Evolutionary conservation across 2,329 filamentous ascomycete genomes (phyloP).

Genomic region (Fusarium tricinctum): DNA sequence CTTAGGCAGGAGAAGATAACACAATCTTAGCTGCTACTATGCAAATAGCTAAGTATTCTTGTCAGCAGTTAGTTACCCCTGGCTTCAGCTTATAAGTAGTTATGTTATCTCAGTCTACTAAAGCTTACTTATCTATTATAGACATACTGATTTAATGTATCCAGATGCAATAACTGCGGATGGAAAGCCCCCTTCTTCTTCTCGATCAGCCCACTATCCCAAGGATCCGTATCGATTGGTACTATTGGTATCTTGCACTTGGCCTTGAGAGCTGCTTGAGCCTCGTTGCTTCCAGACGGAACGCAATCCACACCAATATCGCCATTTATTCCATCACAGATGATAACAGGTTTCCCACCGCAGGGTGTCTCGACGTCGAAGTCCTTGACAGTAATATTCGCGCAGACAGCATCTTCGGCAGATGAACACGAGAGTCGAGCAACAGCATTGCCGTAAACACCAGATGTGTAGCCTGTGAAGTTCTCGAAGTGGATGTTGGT

Average conservation of each 20-base stretch:
- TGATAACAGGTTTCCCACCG: conserved; percentile 37
- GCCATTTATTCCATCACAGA: conserved; percentile 43
- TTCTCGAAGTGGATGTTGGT: conserved; percentile 48
- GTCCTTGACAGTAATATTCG: conserved; percentile 45
- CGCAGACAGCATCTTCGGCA: conserved; percentile 45
- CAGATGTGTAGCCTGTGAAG: conserved; percentile 46
- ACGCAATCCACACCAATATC: conserved; percentile 46
- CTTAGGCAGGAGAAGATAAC: too few relatives aligned
- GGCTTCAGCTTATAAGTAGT: too few relatives aligned
- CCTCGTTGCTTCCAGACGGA: conserved; percentile 25
- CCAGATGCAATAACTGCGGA: too few relatives aligned
- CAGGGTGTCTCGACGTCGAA: conserved; percentile 45
- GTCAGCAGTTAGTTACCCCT: too few relatives aligned
- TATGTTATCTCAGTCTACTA: too few relatives aligned
- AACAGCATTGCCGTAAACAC: conserved; percentile 44
- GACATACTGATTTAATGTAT: too few relatives aligned
- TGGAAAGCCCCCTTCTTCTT: conserved; percentile 18
- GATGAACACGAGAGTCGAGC: conserved; percentile 42
- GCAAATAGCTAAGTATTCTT: too few relatives aligned
- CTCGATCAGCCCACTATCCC: conserved; percentile 21
- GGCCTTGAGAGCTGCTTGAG: conserved; percentile 18
- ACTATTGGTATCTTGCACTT: conserved; percentile 29
- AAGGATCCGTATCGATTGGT: conserved; percentile 25
- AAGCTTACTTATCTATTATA: too few relatives aligned
- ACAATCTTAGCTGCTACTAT: too few relatives aligned